A percentile compares a stretch with the other conserved stretches of the same genome.
Evolutionary conservation across 2,329 filamentous ascomycete genomes (phyloP).

Genomic region (Talaromyces funiculosus): DNA sequence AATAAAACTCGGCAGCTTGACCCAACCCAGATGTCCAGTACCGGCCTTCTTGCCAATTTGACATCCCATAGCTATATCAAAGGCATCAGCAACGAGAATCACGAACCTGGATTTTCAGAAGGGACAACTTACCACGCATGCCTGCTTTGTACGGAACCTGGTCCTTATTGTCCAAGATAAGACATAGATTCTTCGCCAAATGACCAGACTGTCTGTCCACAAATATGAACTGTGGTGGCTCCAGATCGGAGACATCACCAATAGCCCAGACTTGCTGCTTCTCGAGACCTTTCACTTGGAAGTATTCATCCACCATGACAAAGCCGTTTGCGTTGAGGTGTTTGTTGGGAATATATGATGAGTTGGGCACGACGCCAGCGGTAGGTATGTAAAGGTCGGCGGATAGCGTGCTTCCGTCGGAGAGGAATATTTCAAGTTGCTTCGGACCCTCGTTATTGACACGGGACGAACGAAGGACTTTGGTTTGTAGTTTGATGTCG

Average conservation of each 20-base stretch:
- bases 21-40: constrained; percentile 4
- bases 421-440: constrained; percentile 6
- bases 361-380: constrained; percentile 9
- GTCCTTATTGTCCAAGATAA: neutral
- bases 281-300: constrained; percentile 10
- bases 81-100: neutral
- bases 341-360: constrained; percentile 4
- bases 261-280: constrained; percentile 12
- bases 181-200: constrained; percentile 8
- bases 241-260: constrained; percentile 9
- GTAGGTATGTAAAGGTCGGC: constrained; percentile 12
- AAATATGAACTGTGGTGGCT: neutral
- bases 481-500: constrained; percentile 6
- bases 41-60: constrained; percentile 11
- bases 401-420: constrained; percentile 2
- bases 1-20: constrained; percentile 5
- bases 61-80: constrained; percentile 2
- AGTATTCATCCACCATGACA: constrained; percentile 8
- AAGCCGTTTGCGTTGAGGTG: constrained; percentile 8
- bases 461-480: neutral
- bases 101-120: neutral
- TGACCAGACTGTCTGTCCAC: constrained; percentile 8
- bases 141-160: constrained; percentile 1
- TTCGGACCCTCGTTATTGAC: neutral
- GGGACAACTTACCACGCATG: neutral